phyloP scores from a whole-genome alignment of 352 stramenopile genomes.

The Phytophthora sp. region DNA sequence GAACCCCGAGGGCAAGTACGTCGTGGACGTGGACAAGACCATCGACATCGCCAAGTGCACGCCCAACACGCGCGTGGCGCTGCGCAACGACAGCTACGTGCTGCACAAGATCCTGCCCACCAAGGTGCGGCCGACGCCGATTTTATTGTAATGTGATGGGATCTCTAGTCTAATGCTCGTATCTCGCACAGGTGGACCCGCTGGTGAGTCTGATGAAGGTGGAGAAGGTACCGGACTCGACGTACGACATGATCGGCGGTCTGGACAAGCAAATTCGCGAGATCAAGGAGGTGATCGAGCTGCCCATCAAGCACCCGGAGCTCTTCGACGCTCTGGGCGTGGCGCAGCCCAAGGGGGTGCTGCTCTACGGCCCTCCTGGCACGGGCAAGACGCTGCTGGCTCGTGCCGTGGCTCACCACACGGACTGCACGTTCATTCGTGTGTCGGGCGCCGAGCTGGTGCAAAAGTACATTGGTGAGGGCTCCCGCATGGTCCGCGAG shows the following conservation, averaged over 20 bases:
- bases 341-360: conserved; percentile 95
- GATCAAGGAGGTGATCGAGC: conserved; percentile 99
- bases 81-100: conserved; percentile 99
- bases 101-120: conserved; percentile 99
- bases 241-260: conserved; percentile 99
- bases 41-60: conserved; percentile 97
- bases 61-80: conserved; percentile 98
- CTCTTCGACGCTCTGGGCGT: conserved; percentile 99
- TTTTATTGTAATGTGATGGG: too few species aligned
- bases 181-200: conserved; percentile 86
- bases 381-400: conserved; percentile 99
- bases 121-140: conserved; percentile 85
- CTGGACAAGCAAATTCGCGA: conserved; percentile 99
- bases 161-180: neutral
- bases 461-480: conserved; percentile 99
- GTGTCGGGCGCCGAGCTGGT: conserved; percentile 99
- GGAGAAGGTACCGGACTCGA: conserved; percentile 99
- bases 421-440: conserved; percentile 99
- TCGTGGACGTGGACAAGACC: conserved; percentile 99
- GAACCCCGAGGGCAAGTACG: conserved; percentile 99
- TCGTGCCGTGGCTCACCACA: conserved; percentile 98
- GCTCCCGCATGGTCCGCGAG: conserved; percentile 98
- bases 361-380: conserved; percentile 97
- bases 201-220: conserved; percentile 96
- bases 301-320: conserved; percentile 99